Percentiles rank a stretch among this genome's conserved stretches.
Evolutionary conservation across 106 monocot genomes (phyloP).

Genomic region (Vanilla planifolia): DNA sequence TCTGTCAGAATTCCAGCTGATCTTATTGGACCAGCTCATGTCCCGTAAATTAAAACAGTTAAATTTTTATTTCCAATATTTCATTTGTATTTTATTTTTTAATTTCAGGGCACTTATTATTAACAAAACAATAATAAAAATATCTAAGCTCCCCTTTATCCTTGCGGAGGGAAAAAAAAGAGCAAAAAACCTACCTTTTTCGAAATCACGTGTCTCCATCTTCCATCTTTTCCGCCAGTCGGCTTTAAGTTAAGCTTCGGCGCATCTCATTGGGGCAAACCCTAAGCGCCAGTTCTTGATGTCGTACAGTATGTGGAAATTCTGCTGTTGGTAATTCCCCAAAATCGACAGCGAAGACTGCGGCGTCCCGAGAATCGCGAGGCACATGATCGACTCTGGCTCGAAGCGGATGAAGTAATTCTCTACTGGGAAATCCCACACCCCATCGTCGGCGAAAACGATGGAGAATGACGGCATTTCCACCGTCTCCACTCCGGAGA

Average conservation of each 20-base stretch:
- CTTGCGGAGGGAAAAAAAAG: too few relatives aligned
- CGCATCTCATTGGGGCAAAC: conserved; percentile 59
- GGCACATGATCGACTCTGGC: conserved; percentile 48
- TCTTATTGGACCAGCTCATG: too few relatives aligned
- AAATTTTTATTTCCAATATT: too few relatives aligned
- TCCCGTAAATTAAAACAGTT: too few relatives aligned
- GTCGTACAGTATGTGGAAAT: conserved; percentile 78
- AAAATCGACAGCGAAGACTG: conserved; percentile 49
- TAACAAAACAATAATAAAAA: too few relatives aligned
- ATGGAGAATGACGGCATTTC: conserved; percentile 58
- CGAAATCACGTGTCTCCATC: too few relatives aligned
- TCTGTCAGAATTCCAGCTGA: too few relatives aligned
- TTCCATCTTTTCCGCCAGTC: too few relatives aligned
- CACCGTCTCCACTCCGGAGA: conserved; percentile 28
- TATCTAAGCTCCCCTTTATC: too few relatives aligned
- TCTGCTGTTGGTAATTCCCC: conserved; percentile 93
- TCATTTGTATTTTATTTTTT: too few relatives aligned
- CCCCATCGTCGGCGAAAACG: conserved; percentile 64
- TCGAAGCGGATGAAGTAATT: conserved; percentile 71
- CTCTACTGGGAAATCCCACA: conserved; percentile 70
- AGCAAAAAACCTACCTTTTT: too few relatives aligned
- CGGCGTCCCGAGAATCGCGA: conserved; percentile 59
- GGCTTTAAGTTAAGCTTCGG: conserved; percentile 37
- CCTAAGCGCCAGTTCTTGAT: conserved; percentile 45
- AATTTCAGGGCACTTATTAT: too few relatives aligned